Percentiles rank a stretch among this genome's conserved stretches.
These are phyloP conservation scores for Colletotrichum liaoningense DNA, from an alignment of 2,329 filamentous ascomycete genomes.

Conservation along the genomic window DNA sequence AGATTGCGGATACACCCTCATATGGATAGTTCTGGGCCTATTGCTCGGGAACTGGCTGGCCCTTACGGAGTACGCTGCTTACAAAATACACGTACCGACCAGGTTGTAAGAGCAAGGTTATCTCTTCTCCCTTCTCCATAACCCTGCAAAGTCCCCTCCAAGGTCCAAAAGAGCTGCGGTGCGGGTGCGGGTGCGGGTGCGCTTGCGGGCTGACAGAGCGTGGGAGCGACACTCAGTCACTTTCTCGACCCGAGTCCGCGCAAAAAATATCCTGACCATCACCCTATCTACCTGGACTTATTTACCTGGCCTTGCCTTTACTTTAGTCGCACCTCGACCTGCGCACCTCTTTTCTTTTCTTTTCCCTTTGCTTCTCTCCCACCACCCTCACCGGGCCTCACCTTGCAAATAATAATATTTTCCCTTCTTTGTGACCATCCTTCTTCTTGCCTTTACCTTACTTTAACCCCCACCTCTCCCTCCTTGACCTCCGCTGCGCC, in stretches of 20 bases:
- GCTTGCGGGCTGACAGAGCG: constrained; percentile 6
- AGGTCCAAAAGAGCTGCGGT: background rate
- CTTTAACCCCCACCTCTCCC: background rate
- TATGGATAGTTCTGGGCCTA: background rate
- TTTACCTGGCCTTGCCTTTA: constrained; percentile 4
- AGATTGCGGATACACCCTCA: constrained; percentile 30
- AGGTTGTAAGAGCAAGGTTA: background rate
- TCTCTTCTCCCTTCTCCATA: background rate
- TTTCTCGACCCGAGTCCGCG: background rate
- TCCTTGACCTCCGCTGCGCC: background rate
- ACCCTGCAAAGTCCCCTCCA: background rate
- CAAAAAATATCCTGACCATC: constrained; percentile 32
- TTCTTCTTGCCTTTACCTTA: constrained; percentile 1
- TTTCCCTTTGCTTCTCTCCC: constrained; percentile 21
- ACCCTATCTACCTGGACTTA: constrained; percentile 16
- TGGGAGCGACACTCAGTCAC: background rate
- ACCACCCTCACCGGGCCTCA: constrained; percentile 4
- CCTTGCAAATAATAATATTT: constrained; percentile 1
- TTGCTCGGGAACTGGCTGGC: background rate
- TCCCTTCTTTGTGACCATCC: constrained; percentile 1
- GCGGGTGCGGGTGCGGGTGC: background rate
- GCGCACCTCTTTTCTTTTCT: background rate
- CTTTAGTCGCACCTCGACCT: background rate
- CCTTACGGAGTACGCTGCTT: background rate
- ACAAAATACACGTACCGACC: background rate